Evolutionary conservation across 2,329 filamentous ascomycete genomes (phyloP).

Genomic region (Verticillium isaacii): DNA sequence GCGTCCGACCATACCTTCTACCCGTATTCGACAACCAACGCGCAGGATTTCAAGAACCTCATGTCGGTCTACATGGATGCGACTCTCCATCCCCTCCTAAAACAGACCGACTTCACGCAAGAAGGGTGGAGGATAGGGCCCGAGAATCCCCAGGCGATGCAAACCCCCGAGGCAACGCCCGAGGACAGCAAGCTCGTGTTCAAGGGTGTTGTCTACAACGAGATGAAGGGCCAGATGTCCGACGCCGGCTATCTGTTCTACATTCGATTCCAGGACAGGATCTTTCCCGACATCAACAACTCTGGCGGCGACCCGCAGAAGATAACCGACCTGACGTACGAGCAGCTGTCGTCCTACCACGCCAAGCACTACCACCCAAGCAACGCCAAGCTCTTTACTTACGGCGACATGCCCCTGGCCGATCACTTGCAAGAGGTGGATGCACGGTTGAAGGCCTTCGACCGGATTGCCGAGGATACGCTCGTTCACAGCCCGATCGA

Average conservation of each 20-base stretch:
- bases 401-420: slow-evolving; percentile 83
- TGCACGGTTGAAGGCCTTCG: slow-evolving; percentile 67
- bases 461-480: slow-evolving; percentile 62
- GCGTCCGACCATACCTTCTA: slow-evolving; percentile 96
- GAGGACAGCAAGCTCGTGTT: slow-evolving; percentile 74
- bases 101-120: slow-evolving; percentile 88
- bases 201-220: slow-evolving; percentile 98
- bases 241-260: slow-evolving; percentile 96
- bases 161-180: slow-evolving; percentile 33
- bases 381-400: slow-evolving; percentile 93
- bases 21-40: slow-evolving; percentile 94
- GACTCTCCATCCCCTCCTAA: slow-evolving; percentile 83
- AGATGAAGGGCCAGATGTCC: slow-evolving; percentile 99
- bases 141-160: slow-evolving; percentile 67
- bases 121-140: slow-evolving; percentile 96
- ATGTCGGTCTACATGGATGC: slow-evolving; percentile 96
- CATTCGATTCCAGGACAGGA: slow-evolving; percentile 89
- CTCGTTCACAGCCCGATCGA: slow-evolving; percentile 74
- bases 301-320: slow-evolving; percentile 94
- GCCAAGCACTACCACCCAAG: slow-evolving; percentile 93
- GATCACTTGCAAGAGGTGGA: slow-evolving; percentile 79
- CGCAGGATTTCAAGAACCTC: slow-evolving; percentile 91
- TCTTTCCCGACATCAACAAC: slow-evolving; percentile 92
- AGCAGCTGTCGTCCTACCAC: slow-evolving; percentile 84
- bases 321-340: slow-evolving; percentile 91